Conservation (phyloP, 2,329 filamentous ascomycete genomes). For the Aspergillus candidus region DNA sequence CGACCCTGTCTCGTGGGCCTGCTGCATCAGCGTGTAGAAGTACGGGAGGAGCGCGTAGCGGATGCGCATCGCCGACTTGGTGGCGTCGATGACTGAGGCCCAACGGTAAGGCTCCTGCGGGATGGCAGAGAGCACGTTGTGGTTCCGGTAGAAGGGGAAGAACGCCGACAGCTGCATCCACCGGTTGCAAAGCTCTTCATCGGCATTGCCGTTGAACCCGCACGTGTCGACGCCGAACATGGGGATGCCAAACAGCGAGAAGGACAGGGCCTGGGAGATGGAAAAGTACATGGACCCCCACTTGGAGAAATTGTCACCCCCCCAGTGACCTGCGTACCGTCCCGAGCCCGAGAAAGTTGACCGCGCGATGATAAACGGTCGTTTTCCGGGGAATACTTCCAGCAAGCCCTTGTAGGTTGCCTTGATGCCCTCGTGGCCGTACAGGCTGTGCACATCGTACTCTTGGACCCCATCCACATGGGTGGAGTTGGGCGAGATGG, state of each 20-base stretch:
- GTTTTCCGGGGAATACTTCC: constrained; percentile 57
- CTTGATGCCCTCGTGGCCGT: constrained; percentile 66
- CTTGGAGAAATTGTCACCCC: constrained; percentile 65
- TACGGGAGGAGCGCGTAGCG: constrained; percentile 68
- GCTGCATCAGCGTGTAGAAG: constrained; percentile 67
- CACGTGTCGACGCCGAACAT: constrained; percentile 70
- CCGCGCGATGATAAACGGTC: constrained; percentile 78
- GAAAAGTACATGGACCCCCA: constrained; percentile 71
- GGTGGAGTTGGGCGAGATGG: constrained; percentile 70
- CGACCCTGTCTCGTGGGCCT: constrained; percentile 58
- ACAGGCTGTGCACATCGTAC: constrained; percentile 81
- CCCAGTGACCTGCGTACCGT: constrained; percentile 74
- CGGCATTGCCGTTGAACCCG: constrained; percentile 62
- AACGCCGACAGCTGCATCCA: constrained; percentile 71
- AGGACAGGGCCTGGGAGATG: constrained; percentile 71
- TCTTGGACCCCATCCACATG: constrained; percentile 66
- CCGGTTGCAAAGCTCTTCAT: constrained; percentile 64
- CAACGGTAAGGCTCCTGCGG: constrained; percentile 68
- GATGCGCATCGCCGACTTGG: constrained; percentile 61
- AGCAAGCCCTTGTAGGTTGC: constrained; percentile 69
- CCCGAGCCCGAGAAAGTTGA: constrained; percentile 75
- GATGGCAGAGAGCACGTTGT: constrained; percentile 58
- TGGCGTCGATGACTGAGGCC: constrained; percentile 59
- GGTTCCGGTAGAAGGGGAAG: constrained; percentile 74
- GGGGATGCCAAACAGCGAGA: constrained; percentile 67